A percentile compares a stretch with the other conserved stretches of the same genome.
phyloP scores from a whole-genome alignment of 2,329 filamentous ascomycete genomes.

The Pyricularia pennisetigena region DNA sequence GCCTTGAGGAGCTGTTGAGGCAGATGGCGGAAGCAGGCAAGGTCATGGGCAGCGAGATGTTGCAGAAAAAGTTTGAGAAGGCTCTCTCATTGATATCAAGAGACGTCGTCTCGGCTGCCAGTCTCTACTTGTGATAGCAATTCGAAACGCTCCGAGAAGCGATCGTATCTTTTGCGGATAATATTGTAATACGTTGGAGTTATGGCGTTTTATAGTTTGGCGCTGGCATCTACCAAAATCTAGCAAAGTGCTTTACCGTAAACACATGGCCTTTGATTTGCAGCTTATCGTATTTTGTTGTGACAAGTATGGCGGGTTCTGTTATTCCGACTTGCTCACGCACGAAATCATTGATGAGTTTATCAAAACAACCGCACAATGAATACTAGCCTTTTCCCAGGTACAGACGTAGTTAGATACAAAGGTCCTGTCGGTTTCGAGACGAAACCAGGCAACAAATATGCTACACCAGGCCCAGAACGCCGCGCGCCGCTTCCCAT shows the following conservation, averaged over 20 bases:
- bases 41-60: slow-evolving; percentile 94
- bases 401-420: not conserved
- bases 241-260: not conserved
- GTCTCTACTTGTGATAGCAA: slow-evolving; percentile 61
- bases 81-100: slow-evolving; percentile 77
- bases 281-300: not conserved
- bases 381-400: not conserved
- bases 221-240: not conserved
- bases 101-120: slow-evolving; percentile 92
- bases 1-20: slow-evolving; percentile 83
- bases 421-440: not conserved
- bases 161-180: not conserved
- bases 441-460: not conserved
- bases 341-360: not conserved
- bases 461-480: not conserved
- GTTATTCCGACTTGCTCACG: not conserved
- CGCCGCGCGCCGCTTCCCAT: not conserved
- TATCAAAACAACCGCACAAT: not conserved
- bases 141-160: not conserved
- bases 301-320: not conserved
- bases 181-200: not conserved
- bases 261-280: not conserved
- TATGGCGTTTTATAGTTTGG: not conserved
- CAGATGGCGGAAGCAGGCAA: slow-evolving; percentile 95
- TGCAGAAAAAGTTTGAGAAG: slow-evolving; percentile 85